Evolutionary conservation across 257 asterid species (phyloP).

Genomic region (Solanum gracilifrons): DNA sequence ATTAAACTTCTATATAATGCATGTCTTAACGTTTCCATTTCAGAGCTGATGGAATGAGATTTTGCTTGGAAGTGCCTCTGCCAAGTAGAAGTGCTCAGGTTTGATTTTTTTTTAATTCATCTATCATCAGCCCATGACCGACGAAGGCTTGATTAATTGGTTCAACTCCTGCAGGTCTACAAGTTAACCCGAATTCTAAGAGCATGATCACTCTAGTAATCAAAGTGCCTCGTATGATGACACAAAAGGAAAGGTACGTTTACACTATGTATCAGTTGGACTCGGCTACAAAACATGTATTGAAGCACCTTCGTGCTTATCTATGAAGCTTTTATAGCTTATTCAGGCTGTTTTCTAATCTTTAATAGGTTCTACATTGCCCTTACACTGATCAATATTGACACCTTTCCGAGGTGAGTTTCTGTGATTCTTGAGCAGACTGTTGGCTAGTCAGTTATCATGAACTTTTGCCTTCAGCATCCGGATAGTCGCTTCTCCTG

Average conservation of each 20-base stretch:
- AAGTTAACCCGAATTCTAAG: constrained; percentile 55
- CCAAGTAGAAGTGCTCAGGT: constrained; percentile 98
- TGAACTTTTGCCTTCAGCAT: neutral
- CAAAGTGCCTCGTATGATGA: neutral
- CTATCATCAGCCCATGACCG: neutral
- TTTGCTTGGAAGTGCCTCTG: constrained; percentile 62
- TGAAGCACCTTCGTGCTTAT: neutral
- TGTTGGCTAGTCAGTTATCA: neutral
- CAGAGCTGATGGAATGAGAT: constrained; percentile 73
- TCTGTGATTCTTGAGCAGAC: neutral
- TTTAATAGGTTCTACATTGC: neutral
- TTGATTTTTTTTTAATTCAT: neutral
- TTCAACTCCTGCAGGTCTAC: constrained; percentile 34
- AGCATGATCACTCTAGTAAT: constrained; percentile 16
- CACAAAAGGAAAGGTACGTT: neutral
- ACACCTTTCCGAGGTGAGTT: neutral
- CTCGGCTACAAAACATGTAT: neutral
- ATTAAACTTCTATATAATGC: neutral
- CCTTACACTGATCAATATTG: neutral
- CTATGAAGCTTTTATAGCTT: neutral
- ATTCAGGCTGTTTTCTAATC: neutral
- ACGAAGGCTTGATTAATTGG: constrained; percentile 4
- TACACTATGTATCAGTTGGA: neutral
- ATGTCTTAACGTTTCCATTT: neutral
- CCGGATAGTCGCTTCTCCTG: neutral